Base-by-base conservation (phyloP, 2,329 filamentous ascomycete genomes). In the Thelonectria discophora region DNA sequence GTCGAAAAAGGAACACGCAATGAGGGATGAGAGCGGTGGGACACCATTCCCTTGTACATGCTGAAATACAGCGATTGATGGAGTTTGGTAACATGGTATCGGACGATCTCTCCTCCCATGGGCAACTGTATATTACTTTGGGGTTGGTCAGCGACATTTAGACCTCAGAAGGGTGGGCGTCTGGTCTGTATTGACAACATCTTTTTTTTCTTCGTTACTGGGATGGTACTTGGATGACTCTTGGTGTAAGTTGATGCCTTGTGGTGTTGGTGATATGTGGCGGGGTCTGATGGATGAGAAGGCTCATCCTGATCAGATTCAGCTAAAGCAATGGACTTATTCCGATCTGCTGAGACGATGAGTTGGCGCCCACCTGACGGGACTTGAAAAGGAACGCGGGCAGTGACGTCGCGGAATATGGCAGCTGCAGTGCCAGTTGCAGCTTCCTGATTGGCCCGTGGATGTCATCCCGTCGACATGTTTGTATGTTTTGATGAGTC, bases 61-160 rank as follows among this genome's bases (percentile, higher is more conserved):
- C 71, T 66, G 71, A 68, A 60, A 54, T 69, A 72, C 69, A 73
- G 68, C 65, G 63, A 69, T 69, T 54, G 69, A 59, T 60, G 70
- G 71, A 71, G 71, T 73, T 71, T 70, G 69, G 71, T 65, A 68
- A 68, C 71, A 71, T 81, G 77, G 76, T 76, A 77, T 80, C 77
- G 77, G 79, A 81, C 77, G 77, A 82, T 84, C 81, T 82, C 82
- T 83, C 80, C 81, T 82, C 82, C 76, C 74, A 78, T 79, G 76
- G 78, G 75, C 73, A 69, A 77, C 72, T 84, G 81, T 84, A 84
- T 78, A 82, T 77, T 83, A 83, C 75, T 77, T 73, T 72, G 70
- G 76, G 75, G 71, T 71, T 64, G 74, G 74, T 72, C 74, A 76
- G 76, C 76, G 76, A 78, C 77, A 77, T 80, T 79, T 81, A 81